Percentiles rank a stretch among this genome's conserved stretches.
Conservation (phyloP, 2,329 filamentous ascomycete species). For the Huntiella abstrusa region DNA sequence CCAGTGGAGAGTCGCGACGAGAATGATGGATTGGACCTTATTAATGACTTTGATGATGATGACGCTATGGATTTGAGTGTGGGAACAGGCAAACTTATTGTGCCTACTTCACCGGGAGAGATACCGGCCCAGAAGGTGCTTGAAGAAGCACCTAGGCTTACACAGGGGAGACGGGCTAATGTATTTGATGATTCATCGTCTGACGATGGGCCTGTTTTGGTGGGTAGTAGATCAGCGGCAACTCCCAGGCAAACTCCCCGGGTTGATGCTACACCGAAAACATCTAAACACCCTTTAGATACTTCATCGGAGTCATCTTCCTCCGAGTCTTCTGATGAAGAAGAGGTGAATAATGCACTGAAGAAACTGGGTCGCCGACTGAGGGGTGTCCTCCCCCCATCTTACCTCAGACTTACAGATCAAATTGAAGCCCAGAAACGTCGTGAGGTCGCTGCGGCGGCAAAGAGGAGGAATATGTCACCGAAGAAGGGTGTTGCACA, state of each 20-base stretch:
- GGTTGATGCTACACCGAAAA: too few relatives aligned
- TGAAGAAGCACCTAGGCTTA: background rate
- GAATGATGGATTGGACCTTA: constrained; percentile 5
- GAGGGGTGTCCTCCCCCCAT: constrained; percentile 45
- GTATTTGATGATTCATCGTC: too few relatives aligned
- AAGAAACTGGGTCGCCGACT: constrained; percentile 24
- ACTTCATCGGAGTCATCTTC: too few relatives aligned
- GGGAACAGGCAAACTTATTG: background rate
- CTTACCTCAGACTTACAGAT: constrained; percentile 44
- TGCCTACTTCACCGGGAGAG: constrained; percentile 2
- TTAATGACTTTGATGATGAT: constrained; percentile 10
- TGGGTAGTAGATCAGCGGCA: too few relatives aligned
- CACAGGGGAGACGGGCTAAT: too few relatives aligned
- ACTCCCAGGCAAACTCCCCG: too few relatives aligned
- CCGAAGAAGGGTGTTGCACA: constrained; percentile 8
- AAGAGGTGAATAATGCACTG: constrained; percentile 13
- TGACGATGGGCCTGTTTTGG: too few relatives aligned
- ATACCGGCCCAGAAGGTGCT: background rate
- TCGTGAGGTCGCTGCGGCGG: background rate
- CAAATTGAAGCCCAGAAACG: constrained; percentile 16
- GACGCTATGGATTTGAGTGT: background rate
- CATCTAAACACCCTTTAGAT: too few relatives aligned
- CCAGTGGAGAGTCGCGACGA: too few relatives aligned
- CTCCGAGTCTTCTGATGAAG: constrained; percentile 15
- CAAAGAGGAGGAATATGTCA: background rate